Evolutionary conservation across 129 eudicot genomes (phyloP).

Genomic region (Artemisia tridentata): DNA sequence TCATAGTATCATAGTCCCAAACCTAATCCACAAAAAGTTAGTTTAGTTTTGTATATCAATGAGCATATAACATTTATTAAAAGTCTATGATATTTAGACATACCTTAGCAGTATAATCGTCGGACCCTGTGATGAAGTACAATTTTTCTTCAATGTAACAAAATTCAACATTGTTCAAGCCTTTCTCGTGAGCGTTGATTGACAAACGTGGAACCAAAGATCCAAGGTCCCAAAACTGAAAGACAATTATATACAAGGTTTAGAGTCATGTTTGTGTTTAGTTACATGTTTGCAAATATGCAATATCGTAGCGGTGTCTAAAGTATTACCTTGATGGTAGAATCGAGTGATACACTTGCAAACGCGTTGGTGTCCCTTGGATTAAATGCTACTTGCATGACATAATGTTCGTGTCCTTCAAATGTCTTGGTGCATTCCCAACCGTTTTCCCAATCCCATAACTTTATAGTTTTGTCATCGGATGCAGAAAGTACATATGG

Average conservation of each 20-base stretch:
- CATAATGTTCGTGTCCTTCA: conserved; percentile 50
- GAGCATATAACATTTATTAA: background rate
- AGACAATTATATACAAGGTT: background rate
- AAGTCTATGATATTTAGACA: conserved; percentile 10
- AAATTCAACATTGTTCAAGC: conserved; percentile 74
- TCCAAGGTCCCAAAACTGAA: conserved; percentile 82
- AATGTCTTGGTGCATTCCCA: conserved; percentile 57
- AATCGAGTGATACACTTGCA: conserved; percentile 46
- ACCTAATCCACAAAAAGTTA: conserved; percentile 27
- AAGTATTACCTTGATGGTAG: conserved; percentile 48
- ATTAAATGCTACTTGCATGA: conserved; percentile 53
- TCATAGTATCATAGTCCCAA: conserved; percentile 56
- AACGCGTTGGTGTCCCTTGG: conserved; percentile 37
- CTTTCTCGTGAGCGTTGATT: conserved; percentile 74
- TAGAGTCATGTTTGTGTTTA: background rate
- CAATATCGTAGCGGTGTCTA: background rate
- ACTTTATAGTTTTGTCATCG: conserved; percentile 47
- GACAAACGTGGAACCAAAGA: conserved; percentile 68
- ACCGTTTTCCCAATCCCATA: conserved; percentile 61
- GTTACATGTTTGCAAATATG: background rate
- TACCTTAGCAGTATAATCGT: conserved; percentile 83
- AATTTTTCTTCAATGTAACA: conserved; percentile 61
- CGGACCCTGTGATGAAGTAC: conserved; percentile 76
- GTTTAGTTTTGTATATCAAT: background rate
- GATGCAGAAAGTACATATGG: conserved; percentile 40